phyloP scores from a whole-genome alignment of 257 asterid genomes.

The Nemophila menziesii region DNA sequence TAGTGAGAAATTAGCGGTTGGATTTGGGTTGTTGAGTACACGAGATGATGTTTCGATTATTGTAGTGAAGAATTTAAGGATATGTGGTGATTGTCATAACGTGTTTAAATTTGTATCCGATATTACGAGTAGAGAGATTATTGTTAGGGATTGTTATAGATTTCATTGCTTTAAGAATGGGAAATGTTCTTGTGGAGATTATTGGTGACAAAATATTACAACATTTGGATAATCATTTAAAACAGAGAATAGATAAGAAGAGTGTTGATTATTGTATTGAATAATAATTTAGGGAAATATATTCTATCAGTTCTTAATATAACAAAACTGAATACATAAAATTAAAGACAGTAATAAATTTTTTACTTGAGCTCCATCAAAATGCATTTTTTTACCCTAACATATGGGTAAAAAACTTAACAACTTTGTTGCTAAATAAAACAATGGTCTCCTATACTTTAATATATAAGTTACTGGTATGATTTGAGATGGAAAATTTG shows the following conservation, averaged over 20 bases:
- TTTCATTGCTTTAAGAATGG: conserved; percentile 60
- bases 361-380: too few species aligned
- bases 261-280: too few species aligned
- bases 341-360: too few species aligned
- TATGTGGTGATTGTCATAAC: conserved; percentile 61
- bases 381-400: not conserved
- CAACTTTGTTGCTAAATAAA: not conserved
- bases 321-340: too few species aligned
- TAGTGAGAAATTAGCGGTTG: conserved; percentile 67
- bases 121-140: conserved; percentile 42
- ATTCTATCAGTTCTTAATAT: too few species aligned
- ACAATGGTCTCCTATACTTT: not conserved
- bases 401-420: not conserved
- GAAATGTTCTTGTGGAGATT: conserved; percentile 52
- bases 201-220: conserved; percentile 53
- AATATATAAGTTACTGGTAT: conserved; percentile 27
- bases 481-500: conserved; percentile 90
- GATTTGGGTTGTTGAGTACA: conserved; percentile 39
- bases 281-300: too few species aligned
- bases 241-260: too few species aligned
- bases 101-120: conserved; percentile 45
- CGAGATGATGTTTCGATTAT: conserved; percentile 25
- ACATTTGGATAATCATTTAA: too few species aligned
- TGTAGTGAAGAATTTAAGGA: conserved; percentile 60
- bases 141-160: conserved; percentile 58